Percentiles rank a stretch among this genome's conserved stretches.
Evolutionary conservation across 495 filamentous ascomycete species (phyloP).

Genomic region (Beverwykella pulmonaria): DNA sequence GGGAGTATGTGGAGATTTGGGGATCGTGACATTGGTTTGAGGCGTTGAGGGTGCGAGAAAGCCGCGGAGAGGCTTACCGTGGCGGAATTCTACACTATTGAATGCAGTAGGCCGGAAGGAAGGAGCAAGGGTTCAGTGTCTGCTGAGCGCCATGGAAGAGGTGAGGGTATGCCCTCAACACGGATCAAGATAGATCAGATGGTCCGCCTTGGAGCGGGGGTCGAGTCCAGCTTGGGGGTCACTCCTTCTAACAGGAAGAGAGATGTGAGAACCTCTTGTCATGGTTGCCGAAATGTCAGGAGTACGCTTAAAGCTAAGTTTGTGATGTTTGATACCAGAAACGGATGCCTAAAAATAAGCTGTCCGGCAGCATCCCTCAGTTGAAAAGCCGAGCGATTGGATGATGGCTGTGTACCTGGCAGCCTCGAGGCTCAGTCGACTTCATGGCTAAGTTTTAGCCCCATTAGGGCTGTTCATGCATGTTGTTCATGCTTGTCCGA

Average conservation of each 20-base stretch:
- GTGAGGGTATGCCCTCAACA: background rate
- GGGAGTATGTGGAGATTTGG: constrained; percentile 13
- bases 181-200: background rate
- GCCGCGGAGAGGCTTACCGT: constrained; percentile 15
- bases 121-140: background rate
- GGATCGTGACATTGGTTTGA: constrained; percentile 7
- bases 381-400: background rate
- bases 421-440: constrained; percentile 9
- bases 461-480: background rate
- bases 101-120: constrained; percentile 14
- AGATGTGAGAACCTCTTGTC: background rate
- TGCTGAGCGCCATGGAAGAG: background rate
- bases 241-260: background rate
- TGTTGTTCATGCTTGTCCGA: background rate
- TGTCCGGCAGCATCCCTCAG: background rate
- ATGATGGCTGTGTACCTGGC: constrained; percentile 2
- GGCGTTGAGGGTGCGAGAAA: background rate
- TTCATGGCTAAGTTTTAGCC: background rate
- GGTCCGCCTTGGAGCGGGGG: background rate
- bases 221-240: background rate
- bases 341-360: constrained; percentile 14
- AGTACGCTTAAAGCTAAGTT: constrained; percentile 7
- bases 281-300: background rate
- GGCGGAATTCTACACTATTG: constrained; percentile 21
- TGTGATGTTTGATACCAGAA: background rate